phyloP scores from a whole-genome alignment of 1,284 basidiomycete species.

The Inonotus obliquus region DNA sequence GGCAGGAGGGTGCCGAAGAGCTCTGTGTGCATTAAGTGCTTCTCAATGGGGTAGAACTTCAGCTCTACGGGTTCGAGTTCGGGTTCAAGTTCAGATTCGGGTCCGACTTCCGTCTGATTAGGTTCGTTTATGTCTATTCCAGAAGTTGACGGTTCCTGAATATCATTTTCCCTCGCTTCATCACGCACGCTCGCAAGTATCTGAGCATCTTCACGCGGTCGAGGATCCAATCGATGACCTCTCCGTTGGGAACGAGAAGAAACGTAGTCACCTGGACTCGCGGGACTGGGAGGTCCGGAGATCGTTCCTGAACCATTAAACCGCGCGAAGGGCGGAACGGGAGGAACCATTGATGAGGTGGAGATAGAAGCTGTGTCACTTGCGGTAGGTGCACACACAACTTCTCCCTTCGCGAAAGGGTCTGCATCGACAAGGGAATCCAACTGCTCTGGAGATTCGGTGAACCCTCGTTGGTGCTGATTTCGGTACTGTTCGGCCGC shows the following conservation, averaged over 20 bases:
- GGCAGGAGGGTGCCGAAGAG: slow-evolving; percentile 49
- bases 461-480: neutral
- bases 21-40: slow-evolving; percentile 45
- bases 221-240: slow-evolving; percentile 38
- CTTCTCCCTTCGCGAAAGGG: slow-evolving; percentile 51
- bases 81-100: slow-evolving; percentile 25
- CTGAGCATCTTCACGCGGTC: slow-evolving; percentile 28
- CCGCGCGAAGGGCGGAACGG: slow-evolving; percentile 4
- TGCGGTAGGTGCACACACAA: slow-evolving; percentile 34
- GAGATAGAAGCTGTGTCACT: neutral
- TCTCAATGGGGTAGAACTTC: slow-evolving; percentile 45
- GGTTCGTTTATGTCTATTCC: slow-evolving; percentile 8
- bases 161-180: neutral
- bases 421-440: slow-evolving; percentile 40
- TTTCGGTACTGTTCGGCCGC: neutral
- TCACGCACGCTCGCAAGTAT: slow-evolving; percentile 18
- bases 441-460: neutral
- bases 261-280: slow-evolving; percentile 33
- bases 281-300: slow-evolving; percentile 2
- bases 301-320: neutral
- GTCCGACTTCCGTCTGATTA: neutral
- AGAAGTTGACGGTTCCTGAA: neutral
- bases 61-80: slow-evolving; percentile 29
- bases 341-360: neutral
- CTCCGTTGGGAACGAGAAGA: slow-evolving; percentile 36